phyloP scores from a whole-genome alignment of 2,329 filamentous ascomycete genomes.

The Cladosporium phlei region DNA sequence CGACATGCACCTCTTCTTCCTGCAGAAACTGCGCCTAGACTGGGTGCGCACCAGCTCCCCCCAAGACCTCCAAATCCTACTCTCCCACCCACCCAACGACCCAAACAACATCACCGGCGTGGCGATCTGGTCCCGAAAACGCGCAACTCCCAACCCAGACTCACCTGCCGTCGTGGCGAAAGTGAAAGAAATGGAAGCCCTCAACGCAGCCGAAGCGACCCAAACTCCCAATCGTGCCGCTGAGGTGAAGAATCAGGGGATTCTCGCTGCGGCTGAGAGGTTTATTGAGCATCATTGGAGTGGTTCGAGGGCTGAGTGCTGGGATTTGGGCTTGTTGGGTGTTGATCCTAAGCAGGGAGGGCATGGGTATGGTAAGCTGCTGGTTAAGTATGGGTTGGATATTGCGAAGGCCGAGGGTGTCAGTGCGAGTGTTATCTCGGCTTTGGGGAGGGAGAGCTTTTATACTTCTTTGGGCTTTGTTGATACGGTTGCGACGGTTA shows the following conservation, averaged over 20 bases:
- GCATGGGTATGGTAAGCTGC: conserved; percentile 23
- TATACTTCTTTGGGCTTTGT: conserved; percentile 25
- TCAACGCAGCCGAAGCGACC: conserved; percentile 21
- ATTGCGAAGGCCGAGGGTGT: conserved; percentile 49
- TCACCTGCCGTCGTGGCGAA: conserved; percentile 7
- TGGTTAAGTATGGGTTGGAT: conserved; percentile 29
- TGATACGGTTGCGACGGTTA: conserved; percentile 19
- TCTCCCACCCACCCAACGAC: conserved; percentile 15
- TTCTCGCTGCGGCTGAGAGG: conserved; percentile 16
- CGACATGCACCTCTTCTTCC: conserved; percentile 25
- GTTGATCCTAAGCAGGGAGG: conserved; percentile 21
- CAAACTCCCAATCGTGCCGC: conserved; percentile 24
- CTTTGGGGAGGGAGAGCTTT: conserved; percentile 25
- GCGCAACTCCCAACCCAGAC: conserved; percentile 4
- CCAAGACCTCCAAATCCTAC: conserved; percentile 18
- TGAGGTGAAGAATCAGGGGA: conserved; percentile 16
- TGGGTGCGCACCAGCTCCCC: conserved; percentile 9
- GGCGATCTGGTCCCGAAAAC: conserved; percentile 24
- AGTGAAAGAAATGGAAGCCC: conserved; percentile 16
- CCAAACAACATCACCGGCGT: conserved; percentile 20
- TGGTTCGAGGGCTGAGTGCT: conserved; percentile 22
- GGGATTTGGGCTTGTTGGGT: conserved; percentile 24
- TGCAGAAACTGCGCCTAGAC: conserved; percentile 20
- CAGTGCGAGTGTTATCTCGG: conserved; percentile 25
- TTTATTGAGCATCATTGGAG: conserved; percentile 25